Conservation (phyloP, 495 filamentous ascomycete species). For the Penicillium fimorum region DNA sequence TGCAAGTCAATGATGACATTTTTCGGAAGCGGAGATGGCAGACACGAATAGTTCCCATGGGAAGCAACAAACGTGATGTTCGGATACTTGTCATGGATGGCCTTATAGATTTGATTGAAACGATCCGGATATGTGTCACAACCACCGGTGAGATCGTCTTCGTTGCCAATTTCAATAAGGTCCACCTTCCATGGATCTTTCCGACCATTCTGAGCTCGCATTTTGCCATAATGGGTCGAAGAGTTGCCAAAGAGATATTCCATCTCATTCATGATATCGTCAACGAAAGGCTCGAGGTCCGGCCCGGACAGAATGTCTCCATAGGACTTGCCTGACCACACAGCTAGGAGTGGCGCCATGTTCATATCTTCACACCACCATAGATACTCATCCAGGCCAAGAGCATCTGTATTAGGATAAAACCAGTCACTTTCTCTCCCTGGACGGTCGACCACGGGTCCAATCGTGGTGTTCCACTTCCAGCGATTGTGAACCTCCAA, state of each 20-base stretch:
- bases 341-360: constrained; percentile 54
- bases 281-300: constrained; percentile 43
- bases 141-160: constrained; percentile 50
- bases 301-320: constrained; percentile 39
- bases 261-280: constrained; percentile 63
- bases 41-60: constrained; percentile 34
- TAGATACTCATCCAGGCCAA: constrained; percentile 63
- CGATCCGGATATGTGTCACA: constrained; percentile 45
- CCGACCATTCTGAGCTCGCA: constrained; percentile 46
- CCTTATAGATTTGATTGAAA: constrained; percentile 43
- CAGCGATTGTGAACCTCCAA: constrained; percentile 46
- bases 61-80: constrained; percentile 44
- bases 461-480: constrained; percentile 70
- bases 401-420: constrained; percentile 60
- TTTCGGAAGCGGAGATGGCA: constrained; percentile 29
- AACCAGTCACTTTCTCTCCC: constrained; percentile 61
- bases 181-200: constrained; percentile 44
- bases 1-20: constrained; percentile 48
- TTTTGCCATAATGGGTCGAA: constrained; percentile 36
- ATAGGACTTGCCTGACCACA: constrained; percentile 64
- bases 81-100: constrained; percentile 46
- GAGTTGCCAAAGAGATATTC: constrained; percentile 39
- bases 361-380: constrained; percentile 64
- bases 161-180: constrained; percentile 57
- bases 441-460: constrained; percentile 59